Evolutionary conservation across 2,329 filamentous ascomycete species (phyloP).

Genomic region (Diatrype stigma): DNA sequence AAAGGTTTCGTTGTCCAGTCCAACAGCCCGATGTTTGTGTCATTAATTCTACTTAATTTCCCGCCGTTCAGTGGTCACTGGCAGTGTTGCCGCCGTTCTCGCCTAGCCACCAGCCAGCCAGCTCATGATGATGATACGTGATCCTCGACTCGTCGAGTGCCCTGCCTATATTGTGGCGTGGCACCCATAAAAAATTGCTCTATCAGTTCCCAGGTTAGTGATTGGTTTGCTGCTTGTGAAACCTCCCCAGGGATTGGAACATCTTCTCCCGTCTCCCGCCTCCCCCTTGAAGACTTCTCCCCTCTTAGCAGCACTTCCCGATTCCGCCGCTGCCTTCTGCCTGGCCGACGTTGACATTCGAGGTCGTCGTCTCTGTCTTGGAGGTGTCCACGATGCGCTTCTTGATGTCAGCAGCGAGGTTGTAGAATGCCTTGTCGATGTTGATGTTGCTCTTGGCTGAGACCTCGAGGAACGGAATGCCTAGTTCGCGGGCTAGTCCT

Average conservation of each 20-base stretch:
- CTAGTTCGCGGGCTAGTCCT: constrained; percentile 88
- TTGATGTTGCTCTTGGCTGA: constrained; percentile 99
- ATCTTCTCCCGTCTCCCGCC: not conserved
- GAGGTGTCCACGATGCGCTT: constrained; percentile 92
- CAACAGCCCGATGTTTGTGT: too few species aligned
- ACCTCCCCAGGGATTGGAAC: not conserved
- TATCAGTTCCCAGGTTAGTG: too few species aligned
- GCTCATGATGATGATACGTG: too few species aligned
- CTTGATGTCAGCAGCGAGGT: constrained; percentile 93
- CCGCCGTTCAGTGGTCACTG: too few species aligned
- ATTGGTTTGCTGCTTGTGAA: too few species aligned
- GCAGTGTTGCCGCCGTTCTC: too few species aligned
- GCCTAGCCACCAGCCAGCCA: too few species aligned
- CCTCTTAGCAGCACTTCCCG: constrained; percentile 74
- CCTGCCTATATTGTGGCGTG: too few species aligned
- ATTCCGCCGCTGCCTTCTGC: constrained; percentile 50
- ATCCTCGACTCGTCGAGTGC: too few species aligned
- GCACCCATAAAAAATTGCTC: too few species aligned
- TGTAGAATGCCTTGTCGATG: constrained; percentile 98
- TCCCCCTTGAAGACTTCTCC: not conserved
- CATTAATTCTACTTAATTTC: too few species aligned
- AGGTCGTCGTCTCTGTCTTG: constrained; percentile 64
- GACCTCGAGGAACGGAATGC: constrained; percentile 97
- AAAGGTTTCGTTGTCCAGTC: too few species aligned
- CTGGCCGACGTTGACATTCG: constrained; percentile 66